A percentile compares a stretch with the other conserved stretches of the same genome.
Conservation (phyloP, 495 filamentous ascomycete genomes). For the Penicillium cosmopolitanum region DNA sequence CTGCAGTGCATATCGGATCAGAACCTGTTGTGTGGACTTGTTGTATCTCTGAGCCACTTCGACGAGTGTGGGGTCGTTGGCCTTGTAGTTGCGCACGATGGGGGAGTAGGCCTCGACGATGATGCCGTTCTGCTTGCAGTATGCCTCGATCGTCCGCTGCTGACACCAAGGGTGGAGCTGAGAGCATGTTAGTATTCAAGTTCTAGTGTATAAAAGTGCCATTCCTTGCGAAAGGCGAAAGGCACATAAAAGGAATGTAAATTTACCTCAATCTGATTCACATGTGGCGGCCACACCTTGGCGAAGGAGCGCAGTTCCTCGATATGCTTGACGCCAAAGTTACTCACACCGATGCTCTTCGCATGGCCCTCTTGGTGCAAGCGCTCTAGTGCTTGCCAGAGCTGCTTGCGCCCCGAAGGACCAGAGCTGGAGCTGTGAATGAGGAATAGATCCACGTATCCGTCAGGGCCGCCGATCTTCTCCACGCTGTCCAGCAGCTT, state of each 20-base stretch:
- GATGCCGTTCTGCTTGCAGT: slow-evolving; percentile 64
- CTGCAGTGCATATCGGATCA: slow-evolving; percentile 63
- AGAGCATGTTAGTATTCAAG: neutral
- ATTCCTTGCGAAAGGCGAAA: neutral
- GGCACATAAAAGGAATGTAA: neutral
- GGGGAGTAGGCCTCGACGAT: slow-evolving; percentile 69
- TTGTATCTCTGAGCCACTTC: slow-evolving; percentile 56
- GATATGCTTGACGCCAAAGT: slow-evolving; percentile 65
- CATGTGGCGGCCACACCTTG: slow-evolving; percentile 64
- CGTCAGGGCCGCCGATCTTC: slow-evolving; percentile 60
- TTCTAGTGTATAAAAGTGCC: too few species aligned
- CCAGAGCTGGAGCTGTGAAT: slow-evolving; percentile 67
- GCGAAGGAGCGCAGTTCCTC: slow-evolving; percentile 66
- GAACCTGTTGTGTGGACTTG: slow-evolving; percentile 54
- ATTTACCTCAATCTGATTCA: slow-evolving; percentile 71
- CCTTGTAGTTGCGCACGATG: slow-evolving; percentile 64
- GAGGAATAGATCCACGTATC: slow-evolving; percentile 72
- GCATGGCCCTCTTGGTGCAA: slow-evolving; percentile 59
- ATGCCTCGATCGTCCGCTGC: slow-evolving; percentile 61
- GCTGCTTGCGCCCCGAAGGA: slow-evolving; percentile 52
- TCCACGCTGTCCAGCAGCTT: slow-evolving; percentile 62
- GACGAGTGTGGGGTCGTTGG: slow-evolving; percentile 57
- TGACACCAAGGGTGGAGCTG: slow-evolving; percentile 71
- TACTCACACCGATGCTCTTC: slow-evolving; percentile 71
- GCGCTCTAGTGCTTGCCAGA: slow-evolving; percentile 70